Evolutionary conservation across 202 grass and related monocot genomes (phyloP).

Genomic region (Schoenoplectus triqueter): DNA sequence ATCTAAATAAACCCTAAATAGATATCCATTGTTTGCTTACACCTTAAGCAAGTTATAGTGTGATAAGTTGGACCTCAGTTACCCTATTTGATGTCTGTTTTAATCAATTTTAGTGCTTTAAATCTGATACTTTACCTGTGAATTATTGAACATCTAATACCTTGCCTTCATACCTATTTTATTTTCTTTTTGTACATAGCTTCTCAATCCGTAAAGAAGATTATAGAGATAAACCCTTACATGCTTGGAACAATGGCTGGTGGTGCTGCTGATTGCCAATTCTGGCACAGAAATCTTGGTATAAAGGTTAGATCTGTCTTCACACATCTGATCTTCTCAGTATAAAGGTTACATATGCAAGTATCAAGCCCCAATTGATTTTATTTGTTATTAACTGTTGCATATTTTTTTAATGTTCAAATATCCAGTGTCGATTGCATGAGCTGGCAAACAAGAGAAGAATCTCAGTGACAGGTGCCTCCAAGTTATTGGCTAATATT

Average conservation of each 20-base stretch:
- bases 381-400: background rate
- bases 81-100: background rate
- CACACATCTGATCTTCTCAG: background rate
- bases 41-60: background rate
- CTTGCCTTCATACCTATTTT: background rate
- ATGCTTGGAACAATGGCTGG: slow-evolving; percentile 98
- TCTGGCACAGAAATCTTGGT: slow-evolving; percentile 91
- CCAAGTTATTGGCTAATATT: slow-evolving; percentile 87
- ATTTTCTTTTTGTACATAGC: slow-evolving; percentile 46
- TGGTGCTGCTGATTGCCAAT: slow-evolving; percentile 97
- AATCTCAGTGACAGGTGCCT: slow-evolving; percentile 87
- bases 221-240: slow-evolving; percentile 97
- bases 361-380: background rate
- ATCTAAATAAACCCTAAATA: background rate
- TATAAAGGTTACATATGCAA: background rate
- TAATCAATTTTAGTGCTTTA: background rate
- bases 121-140: background rate
- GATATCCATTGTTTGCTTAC: background rate
- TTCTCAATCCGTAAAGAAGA: slow-evolving; percentile 93
- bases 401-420: slow-evolving; percentile 27
- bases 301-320: slow-evolving; percentile 58
- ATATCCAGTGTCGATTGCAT: slow-evolving; percentile 70
- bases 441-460: slow-evolving; percentile 89
- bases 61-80: background rate
- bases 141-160: background rate